Conservation (phyloP, 768 basidiomycete genomes). For the Tylopilus subfusipes region DNA sequence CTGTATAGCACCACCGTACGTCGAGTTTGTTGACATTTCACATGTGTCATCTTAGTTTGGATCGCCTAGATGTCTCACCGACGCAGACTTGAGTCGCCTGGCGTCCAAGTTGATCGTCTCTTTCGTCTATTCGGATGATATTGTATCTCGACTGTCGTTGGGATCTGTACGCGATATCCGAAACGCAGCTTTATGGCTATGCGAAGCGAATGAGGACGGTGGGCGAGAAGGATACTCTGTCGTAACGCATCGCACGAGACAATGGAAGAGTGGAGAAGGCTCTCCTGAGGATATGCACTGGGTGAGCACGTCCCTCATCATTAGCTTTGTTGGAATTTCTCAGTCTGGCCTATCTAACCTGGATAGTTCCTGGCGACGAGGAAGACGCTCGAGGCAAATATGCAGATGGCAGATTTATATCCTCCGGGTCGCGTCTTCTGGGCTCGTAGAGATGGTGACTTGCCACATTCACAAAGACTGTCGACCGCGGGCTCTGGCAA, state of each 20-base stretch:
- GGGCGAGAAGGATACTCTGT: constrained; percentile 38
- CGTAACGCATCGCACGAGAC: constrained; percentile 47
- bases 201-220: constrained; percentile 55
- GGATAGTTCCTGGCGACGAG: constrained; percentile 71
- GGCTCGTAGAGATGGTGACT: constrained; percentile 71
- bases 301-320: constrained; percentile 38
- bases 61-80: constrained; percentile 52
- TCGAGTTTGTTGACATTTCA: constrained; percentile 7
- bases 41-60: not conserved
- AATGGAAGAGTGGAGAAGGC: constrained; percentile 62
- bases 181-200: constrained; percentile 76
- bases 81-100: constrained; percentile 55
- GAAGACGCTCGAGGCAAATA: constrained; percentile 83
- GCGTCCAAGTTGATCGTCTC: constrained; percentile 66
- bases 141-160: constrained; percentile 74
- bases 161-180: constrained; percentile 75
- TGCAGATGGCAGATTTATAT: constrained; percentile 68
- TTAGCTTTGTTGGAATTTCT: not conserved
- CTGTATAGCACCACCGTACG: constrained; percentile 78
- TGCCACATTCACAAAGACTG: constrained; percentile 47
- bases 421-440: constrained; percentile 78
- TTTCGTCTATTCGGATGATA: constrained; percentile 79
- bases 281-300: constrained; percentile 46
- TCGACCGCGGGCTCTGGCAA: constrained; percentile 16
- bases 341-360: not conserved